Base-by-base conservation (phyloP, 1,139 yeast genomes). In the Pichia sp. region DNA sequence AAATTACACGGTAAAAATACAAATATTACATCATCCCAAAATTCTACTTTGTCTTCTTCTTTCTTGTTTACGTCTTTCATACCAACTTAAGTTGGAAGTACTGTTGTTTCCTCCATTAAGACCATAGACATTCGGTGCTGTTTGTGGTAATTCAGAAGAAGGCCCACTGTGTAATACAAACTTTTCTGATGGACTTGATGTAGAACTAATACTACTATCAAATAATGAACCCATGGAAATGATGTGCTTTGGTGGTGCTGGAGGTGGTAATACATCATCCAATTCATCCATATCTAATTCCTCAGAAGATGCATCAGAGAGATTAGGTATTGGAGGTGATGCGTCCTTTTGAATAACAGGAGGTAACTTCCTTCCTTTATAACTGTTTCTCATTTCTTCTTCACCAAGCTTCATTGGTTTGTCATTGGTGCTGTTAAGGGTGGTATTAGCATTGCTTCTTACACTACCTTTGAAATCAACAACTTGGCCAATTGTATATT, bases 161-260 rank as follows among this genome's bases (percentile, higher is more conserved):
- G 32, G 15, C 9, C 18, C 22, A 8, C 10, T 7, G 10, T 40
- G 31, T 20, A 40, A 11, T n/a, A 40, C 37, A 32, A 40, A 32
- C n/a, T 28, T 20, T 14, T n/a, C 30, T 7, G 21, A 20, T n/a
- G 20, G 22, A 14, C 14, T 7, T 10, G 18, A 21, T 21, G 18
- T 18, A 15, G 22, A 14, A 32, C 27, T 21, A 21, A 34, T 21
- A 7, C 33, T 17, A 24, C 44, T 45, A 4, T 53, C 56, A 44
- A 47, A 48, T 10, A 52, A 15, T 8, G 60, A 53, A 11, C 47
- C 45, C 24, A 53, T 42, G 12, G 51, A 53, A 34, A 51, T 44
- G 2, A 38, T 45, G 44, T 62, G 66, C 4, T 55, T 53, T 20
- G 66, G 67, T 7, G 67, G 66, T 3, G 50, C 65, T 4, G 50